Evolutionary conservation across 192 early-diverging fungal genomes (phyloP).

Genomic region (Backusella liffmaniae): DNA sequence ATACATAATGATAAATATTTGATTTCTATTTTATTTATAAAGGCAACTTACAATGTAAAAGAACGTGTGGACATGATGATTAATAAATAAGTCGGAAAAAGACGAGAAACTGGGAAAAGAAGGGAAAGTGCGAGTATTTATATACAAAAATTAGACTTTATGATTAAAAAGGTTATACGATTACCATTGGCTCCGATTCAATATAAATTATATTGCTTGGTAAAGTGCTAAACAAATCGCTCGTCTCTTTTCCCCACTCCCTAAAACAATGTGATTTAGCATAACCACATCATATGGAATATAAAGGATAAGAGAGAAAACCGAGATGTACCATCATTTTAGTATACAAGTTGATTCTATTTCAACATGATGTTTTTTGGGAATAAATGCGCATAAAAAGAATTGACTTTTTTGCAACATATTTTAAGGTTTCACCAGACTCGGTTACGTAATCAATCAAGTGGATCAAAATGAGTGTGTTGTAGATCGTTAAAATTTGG

Average conservation of each 20-base stretch:
- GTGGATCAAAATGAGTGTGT: neutral
- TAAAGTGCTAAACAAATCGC: neutral
- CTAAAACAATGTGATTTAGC: too few species aligned
- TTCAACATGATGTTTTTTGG: too few species aligned
- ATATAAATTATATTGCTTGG: neutral
- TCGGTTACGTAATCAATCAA: neutral
- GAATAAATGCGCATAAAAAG: neutral
- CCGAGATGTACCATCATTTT: too few species aligned
- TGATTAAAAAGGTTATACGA: neutral
- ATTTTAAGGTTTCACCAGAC: neutral
- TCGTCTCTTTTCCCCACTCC: too few species aligned
- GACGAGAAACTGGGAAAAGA: neutral
- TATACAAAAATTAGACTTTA: neutral
- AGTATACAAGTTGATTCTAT: too few species aligned
- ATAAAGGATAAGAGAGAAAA: too few species aligned
- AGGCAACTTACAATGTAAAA: neutral
- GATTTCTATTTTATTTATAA: neutral
- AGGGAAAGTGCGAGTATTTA: neutral
- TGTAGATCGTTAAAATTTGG: neutral
- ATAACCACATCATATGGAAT: too few species aligned
- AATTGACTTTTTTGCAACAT: neutral
- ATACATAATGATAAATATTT: neutral
- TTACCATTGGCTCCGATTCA: slow-evolving; percentile 6
- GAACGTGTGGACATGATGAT: neutral
- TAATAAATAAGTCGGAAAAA: neutral